Conservation (phyloP, 345 rosid genomes). For the Microthlaspi erraticum region DNA sequence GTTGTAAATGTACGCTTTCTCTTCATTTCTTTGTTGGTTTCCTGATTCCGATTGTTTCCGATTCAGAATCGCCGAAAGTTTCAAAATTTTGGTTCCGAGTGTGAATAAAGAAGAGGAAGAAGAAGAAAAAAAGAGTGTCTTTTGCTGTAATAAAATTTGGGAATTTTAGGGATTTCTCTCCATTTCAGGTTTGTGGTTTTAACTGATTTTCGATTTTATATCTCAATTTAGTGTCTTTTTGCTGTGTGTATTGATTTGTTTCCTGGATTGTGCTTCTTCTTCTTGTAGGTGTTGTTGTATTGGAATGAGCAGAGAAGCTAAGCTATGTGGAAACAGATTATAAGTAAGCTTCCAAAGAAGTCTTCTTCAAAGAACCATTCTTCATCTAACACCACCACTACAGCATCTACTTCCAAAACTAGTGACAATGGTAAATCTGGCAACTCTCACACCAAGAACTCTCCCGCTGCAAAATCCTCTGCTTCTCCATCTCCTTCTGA, state of each 20-base stretch:
- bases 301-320: constrained; percentile 33
- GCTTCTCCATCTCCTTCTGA: constrained; percentile 47
- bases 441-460: constrained; percentile 43
- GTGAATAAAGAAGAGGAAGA: constrained; percentile 26
- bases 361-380: constrained; percentile 62
- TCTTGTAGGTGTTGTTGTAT: constrained; percentile 1
- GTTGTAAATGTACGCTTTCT: constrained; percentile 17
- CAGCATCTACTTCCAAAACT: constrained; percentile 51
- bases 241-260: not conserved
- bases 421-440: constrained; percentile 53
- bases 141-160: constrained; percentile 39
- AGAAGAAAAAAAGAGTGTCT: not conserved
- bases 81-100: constrained; percentile 30
- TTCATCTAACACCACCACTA: constrained; percentile 41
- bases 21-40: not conserved
- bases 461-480: constrained; percentile 46
- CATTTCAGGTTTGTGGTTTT: constrained; percentile 30
- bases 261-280: not conserved
- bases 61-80: constrained; percentile 33
- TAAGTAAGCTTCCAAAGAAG: constrained; percentile 88
- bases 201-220: not conserved
- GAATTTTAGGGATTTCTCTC: constrained; percentile 37
- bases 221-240: too few species aligned
- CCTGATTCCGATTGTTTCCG: constrained; percentile 22
- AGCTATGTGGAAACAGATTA: constrained; percentile 79